Evolutionary conservation across 106 monocot species (phyloP), one percentile per base, ranked within the genome.

Genomic region (Dendrobium huoshanense): DNA sequence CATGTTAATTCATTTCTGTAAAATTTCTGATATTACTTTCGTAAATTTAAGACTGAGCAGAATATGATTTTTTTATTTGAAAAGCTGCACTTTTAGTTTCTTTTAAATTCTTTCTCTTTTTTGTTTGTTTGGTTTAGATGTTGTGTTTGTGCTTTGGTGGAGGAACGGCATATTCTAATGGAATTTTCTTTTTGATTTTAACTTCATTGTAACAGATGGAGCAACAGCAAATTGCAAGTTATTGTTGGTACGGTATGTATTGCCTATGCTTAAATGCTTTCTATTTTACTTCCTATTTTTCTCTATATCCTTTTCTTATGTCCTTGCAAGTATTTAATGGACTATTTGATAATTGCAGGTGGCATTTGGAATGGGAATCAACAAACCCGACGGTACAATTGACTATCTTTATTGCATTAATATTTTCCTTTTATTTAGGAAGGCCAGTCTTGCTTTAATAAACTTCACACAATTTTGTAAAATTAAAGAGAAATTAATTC

Each of bases 281-380:
- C 61, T 33, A 48, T 37, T 84, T 64, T 49, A 13, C 42, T 43
- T 54, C 64, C 75, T 33, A 55, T 25, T 41, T 41, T 8, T 79
- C 31, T 78, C 45, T 37, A 37, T 37, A 2, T 37, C 49, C 24
- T 19, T 45, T 81, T 75, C 24, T 2, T 37, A 33, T 37, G 4
- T 15, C 70, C 16, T 20, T 27, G 59, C 56, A 41, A 5, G 9
- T 49, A 25, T 74, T 76, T 85, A 22, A 80, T 82, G 9, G 55
- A 45, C 48, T 75, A 47, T 51, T 82, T 54, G 67, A 59, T 67
- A 41, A 77, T 79, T 89, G 24, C 78, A 98, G 98, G 95, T 98
- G 74, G 98, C 98, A 77, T 98, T 98, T 90, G 98, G 98, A 40
- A 98, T 98, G 98, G 98, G 98, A 68, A 98, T 98, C 68, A 98